A percentile compares a stretch with the other conserved stretches of the same genome.
phyloP scores from a whole-genome alignment of 345 rosid species.

The Ceriops zippeliana region DNA sequence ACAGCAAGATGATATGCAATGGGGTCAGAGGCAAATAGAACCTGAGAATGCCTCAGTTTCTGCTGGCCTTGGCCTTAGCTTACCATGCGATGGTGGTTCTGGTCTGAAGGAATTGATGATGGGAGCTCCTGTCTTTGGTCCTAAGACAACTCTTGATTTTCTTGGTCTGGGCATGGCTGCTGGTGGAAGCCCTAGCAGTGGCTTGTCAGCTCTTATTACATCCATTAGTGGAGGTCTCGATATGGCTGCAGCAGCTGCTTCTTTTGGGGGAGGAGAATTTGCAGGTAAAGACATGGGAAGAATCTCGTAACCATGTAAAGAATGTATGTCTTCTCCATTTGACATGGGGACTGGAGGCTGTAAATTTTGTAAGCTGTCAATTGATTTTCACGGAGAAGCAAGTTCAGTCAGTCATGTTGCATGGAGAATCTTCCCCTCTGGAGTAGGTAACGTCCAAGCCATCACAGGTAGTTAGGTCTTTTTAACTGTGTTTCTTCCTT shows the following conservation, averaged over 20 bases:
- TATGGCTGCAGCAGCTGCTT: constrained; percentile 40
- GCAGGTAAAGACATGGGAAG: constrained; percentile 62
- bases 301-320: constrained; percentile 37
- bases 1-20: constrained; percentile 46
- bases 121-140: constrained; percentile 80
- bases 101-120: constrained; percentile 89
- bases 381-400: background rate
- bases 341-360: background rate
- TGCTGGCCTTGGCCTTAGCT: constrained; percentile 74
- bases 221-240: constrained; percentile 68
- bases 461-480: constrained; percentile 16
- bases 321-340: constrained; percentile 2
- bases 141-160: constrained; percentile 82
- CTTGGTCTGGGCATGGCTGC: constrained; percentile 94
- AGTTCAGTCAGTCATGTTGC: background rate
- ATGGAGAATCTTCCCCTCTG: background rate
- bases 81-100: constrained; percentile 63
- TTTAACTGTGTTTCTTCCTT: constrained; percentile 21
- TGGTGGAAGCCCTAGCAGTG: constrained; percentile 47
- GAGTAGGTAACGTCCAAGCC: constrained; percentile 12
- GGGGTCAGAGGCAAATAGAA: constrained; percentile 56
- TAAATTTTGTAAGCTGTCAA: constrained; percentile 5
- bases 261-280: constrained; percentile 59
- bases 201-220: constrained; percentile 69
- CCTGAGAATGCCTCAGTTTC: constrained; percentile 49